phyloP scores from a whole-genome alignment of 352 stramenopile species.

The Globisporangium recalcitrans region DNA sequence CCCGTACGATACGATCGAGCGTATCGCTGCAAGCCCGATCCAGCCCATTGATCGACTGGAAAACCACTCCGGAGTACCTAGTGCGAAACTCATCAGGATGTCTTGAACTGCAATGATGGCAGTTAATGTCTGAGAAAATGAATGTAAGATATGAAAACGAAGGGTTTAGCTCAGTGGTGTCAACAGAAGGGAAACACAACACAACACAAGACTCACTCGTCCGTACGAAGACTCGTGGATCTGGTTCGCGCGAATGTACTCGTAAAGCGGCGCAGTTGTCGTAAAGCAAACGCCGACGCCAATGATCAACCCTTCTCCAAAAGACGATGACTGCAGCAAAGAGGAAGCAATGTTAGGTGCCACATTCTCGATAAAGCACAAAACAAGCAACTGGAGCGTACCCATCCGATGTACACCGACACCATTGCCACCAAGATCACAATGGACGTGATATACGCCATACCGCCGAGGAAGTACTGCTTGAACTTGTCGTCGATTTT shows the following conservation, averaged over 20 bases:
- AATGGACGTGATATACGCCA: slow-evolving; percentile 67
- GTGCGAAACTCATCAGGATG: slow-evolving; percentile 81
- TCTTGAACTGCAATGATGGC: slow-evolving; percentile 85
- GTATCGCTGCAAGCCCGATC: slow-evolving; percentile 65
- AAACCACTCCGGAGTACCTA: slow-evolving; percentile 84
- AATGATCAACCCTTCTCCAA: slow-evolving; percentile 71
- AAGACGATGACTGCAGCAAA: slow-evolving; percentile 45
- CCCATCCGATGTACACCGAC: slow-evolving; percentile 71
- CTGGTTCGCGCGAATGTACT: slow-evolving; percentile 75
- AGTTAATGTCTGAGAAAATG: slow-evolving; percentile 78
- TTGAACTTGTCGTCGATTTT: slow-evolving; percentile 62
- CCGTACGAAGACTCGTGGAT: slow-evolving; percentile 81
- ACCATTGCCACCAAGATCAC: slow-evolving; percentile 68
- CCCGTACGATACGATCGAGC: slow-evolving; percentile 64
- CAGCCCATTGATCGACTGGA: slow-evolving; percentile 61
- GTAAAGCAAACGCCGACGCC: slow-evolving; percentile 79
- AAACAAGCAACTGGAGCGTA: slow-evolving; percentile 13
- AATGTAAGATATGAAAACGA: neutral
- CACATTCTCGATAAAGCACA: neutral
- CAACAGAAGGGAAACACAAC: neutral
- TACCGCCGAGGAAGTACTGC: slow-evolving; percentile 64
- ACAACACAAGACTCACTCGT: slow-evolving; percentile 33
- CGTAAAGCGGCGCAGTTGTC: slow-evolving; percentile 74
- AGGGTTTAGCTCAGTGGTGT: neutral
- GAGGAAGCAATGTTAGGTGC: neutral